These are phyloP conservation scores for Silene uniflora DNA, from an alignment of 148 eudicot genomes.

Conservation along the genomic window DNA sequence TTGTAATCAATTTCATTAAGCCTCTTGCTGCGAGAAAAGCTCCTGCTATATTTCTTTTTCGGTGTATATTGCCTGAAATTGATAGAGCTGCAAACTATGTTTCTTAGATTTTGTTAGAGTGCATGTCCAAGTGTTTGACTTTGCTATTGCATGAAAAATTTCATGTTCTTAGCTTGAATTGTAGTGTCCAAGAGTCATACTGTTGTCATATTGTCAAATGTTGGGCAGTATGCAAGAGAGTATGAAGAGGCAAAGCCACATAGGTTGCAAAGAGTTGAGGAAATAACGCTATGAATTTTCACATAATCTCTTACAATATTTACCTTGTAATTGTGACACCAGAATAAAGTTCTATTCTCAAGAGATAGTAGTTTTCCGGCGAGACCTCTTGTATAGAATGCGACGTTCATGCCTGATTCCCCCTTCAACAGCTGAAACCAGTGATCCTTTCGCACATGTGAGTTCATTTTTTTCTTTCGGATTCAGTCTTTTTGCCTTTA, in stretches of 20 bases:
- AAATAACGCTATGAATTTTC: neutral
- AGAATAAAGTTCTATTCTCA: slow-evolving; percentile 88
- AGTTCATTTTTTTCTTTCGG: slow-evolving; percentile 25
- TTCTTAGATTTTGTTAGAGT: no score
- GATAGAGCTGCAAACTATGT: neutral
- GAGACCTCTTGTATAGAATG: slow-evolving; percentile 89
- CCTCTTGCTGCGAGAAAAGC: neutral
- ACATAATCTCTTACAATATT: slow-evolving; percentile 17
- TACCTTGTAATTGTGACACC: slow-evolving; percentile 19
- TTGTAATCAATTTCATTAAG: neutral
- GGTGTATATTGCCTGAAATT: neutral
- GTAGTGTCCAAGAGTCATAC: no score
- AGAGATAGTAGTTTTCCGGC: slow-evolving; percentile 86
- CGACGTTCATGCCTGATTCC: slow-evolving; percentile 82
- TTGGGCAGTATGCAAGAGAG: neutral
- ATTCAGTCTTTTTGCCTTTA: neutral
- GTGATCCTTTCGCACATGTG: slow-evolving; percentile 90
- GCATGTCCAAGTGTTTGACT: no score
- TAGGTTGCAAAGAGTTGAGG: neutral
- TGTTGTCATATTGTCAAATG: no score
- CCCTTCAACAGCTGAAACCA: slow-evolving; percentile 79
- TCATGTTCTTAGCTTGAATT: no score
- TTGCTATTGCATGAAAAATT: no score
- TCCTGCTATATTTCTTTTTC: neutral
- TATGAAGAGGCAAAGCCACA: neutral